These are phyloP conservation scores for Aspergillus haitiensis DNA, from an alignment of 495 filamentous ascomycete genomes.

Conservation along the genomic window DNA sequence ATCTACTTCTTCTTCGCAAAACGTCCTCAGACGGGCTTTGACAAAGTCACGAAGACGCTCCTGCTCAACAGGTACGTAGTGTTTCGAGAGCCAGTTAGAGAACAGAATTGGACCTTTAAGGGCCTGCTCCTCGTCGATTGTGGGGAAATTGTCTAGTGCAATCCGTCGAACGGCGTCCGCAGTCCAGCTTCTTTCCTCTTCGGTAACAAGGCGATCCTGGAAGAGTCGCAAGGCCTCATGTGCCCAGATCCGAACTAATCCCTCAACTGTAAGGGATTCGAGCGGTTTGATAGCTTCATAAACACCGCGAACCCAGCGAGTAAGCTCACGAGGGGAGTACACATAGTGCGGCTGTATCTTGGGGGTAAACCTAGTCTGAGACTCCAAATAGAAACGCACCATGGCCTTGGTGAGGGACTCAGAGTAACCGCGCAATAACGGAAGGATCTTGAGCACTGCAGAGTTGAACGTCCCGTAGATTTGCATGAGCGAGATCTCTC, in stretches of 20 bases:
- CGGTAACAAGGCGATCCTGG: slow-evolving; percentile 90
- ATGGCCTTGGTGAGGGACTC: slow-evolving; percentile 95
- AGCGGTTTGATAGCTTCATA: slow-evolving; percentile 95
- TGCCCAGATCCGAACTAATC: slow-evolving; percentile 95
- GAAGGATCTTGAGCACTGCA: slow-evolving; percentile 94
- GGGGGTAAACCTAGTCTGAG: slow-evolving; percentile 88
- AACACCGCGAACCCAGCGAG: slow-evolving; percentile 92
- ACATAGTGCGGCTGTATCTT: slow-evolving; percentile 98
- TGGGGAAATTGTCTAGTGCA: slow-evolving; percentile 89
- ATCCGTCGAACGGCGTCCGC: slow-evolving; percentile 78
- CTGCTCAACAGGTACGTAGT: slow-evolving; percentile 95
- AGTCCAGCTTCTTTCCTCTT: slow-evolving; percentile 96
- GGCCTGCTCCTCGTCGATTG: slow-evolving; percentile 81
- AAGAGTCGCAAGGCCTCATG: slow-evolving; percentile 95
- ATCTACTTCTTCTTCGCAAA: slow-evolving; percentile 99
- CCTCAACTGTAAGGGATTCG: slow-evolving; percentile 83
- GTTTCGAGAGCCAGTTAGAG: slow-evolving; percentile 99
- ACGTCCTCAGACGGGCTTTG: slow-evolving; percentile 93
- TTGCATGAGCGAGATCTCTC: slow-evolving; percentile 87
- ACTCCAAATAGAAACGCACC: slow-evolving; percentile 95
- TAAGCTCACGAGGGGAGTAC: slow-evolving; percentile 97
- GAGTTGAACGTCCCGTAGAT: slow-evolving; percentile 99
- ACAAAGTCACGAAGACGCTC: slow-evolving; percentile 94
- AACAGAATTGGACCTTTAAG: slow-evolving; percentile 94
- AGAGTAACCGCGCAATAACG: slow-evolving; percentile 89